Evolutionary conservation across 331 rosid species (phyloP), one percentile per base, ranked within the genome.

Genomic region (Phaseolus coccineus): DNA sequence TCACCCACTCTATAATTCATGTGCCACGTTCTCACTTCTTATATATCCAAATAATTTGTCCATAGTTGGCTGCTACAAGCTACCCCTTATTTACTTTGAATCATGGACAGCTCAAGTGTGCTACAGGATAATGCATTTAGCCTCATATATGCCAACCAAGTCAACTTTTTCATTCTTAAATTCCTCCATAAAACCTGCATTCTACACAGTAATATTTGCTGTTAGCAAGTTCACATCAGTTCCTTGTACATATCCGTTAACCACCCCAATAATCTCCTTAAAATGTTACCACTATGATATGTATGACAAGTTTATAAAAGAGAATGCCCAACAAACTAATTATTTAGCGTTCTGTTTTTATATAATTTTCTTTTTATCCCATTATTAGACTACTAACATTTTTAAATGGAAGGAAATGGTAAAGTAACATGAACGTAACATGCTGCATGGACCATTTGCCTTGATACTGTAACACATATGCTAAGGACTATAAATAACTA

Each of bases 351-450:
- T 56, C 13, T 0, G 0, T 55, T 55, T 55, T 24, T 19, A 22
- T 22, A 55, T 55, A n/a, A 52, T 19, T 19, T 19, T 4, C 4
- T 57, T 0, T 4, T 27, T 0, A 5, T 27, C 37, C 12, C 35
- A 58, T 58, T 46, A 69, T 62, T 58, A 19, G 16, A 15, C 31
- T 14, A 24, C 25, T 6, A 19, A 37, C 65, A 73, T 83, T 77
- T 69, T 73, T 77, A 42, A 8, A 4, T 56, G 19, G 33, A 73
- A 71, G 52, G 39, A 63, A 16, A 37, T 64, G 35, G 47, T 64
- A 16, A 70, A 85, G 80, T 51, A 69, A 71, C 71, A 61, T 44
- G 71, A 10, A 28, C 74, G 15, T 52, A 85, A 82, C 88, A 75
- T 82, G 85, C 25, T 82, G 48, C 42, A 31, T 55, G 69, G 74